A percentile compares a stretch with the other conserved stretches of the same genome.
Conservation (phyloP, 176 grass and related monocot species). For the Avena insularis region DNA sequence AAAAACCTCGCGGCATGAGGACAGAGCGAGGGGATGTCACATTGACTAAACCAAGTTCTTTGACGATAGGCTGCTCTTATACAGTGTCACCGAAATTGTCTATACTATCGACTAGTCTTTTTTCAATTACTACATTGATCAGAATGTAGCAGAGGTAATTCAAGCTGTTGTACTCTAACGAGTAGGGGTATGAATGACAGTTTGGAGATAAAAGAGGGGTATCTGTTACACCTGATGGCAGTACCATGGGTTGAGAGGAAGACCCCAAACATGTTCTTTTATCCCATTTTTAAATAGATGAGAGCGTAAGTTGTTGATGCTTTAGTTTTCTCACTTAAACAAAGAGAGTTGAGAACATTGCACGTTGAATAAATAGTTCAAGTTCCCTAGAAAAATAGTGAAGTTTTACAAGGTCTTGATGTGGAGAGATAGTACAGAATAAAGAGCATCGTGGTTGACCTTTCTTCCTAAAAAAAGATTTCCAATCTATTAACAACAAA, state of each 20-base stretch:
- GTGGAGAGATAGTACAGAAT: slow-evolving; percentile 22
- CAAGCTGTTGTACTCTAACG: background rate
- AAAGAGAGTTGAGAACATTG: slow-evolving; percentile 26
- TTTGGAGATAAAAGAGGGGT: background rate
- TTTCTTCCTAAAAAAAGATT: slow-evolving; percentile 51
- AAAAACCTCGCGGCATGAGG: too few relatives aligned
- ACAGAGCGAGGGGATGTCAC: too few relatives aligned
- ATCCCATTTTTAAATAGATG: slow-evolving; percentile 3
- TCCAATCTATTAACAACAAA: slow-evolving; percentile 13
- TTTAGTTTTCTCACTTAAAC: background rate
- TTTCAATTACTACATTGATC: background rate
- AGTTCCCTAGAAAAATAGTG: background rate
- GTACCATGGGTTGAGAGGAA: slow-evolving; percentile 1
- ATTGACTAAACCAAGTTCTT: too few relatives aligned
- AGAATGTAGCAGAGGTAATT: slow-evolving; percentile 5
- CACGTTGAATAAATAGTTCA: slow-evolving; percentile 34
- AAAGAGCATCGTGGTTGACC: slow-evolving; percentile 51
- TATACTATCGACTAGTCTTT: background rate
- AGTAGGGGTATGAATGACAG: background rate
- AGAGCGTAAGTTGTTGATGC: slow-evolving; percentile 1
- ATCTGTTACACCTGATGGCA: background rate
- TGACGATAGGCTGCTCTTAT: too few relatives aligned
- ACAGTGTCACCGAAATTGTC: too few relatives aligned
- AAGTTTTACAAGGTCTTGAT: slow-evolving; percentile 22
- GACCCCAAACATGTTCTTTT: slow-evolving; percentile 23